These are phyloP conservation scores for Digitaria exilis DNA, from an alignment of 202 grass and related monocot genomes.

Conservation along the genomic window DNA sequence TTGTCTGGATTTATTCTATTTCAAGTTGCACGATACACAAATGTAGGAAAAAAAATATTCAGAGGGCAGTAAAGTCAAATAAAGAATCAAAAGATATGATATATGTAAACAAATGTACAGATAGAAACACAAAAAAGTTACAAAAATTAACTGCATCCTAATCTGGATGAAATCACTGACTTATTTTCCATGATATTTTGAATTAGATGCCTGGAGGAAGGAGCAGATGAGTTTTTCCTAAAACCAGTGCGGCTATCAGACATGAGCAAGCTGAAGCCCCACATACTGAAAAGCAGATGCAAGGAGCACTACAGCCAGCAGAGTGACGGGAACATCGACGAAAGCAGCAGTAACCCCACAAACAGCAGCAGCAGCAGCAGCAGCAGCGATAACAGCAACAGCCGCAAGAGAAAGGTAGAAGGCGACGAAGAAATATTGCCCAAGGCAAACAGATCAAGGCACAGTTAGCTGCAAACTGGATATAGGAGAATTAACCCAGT, in stretches of 20 bases:
- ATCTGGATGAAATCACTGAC: not conserved
- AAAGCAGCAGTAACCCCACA: slow-evolving; percentile 36
- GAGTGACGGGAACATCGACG: slow-evolving; percentile 27
- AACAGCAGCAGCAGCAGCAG: slow-evolving; percentile 53
- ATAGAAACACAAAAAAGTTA: not conserved
- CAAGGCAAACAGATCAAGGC: slow-evolving; percentile 51
- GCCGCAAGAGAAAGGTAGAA: slow-evolving; percentile 57
- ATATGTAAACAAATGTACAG: not conserved
- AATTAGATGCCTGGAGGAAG: slow-evolving; percentile 84
- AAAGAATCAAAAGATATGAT: slow-evolving; percentile 26
- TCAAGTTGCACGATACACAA: not conserved
- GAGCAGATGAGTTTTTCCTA: slow-evolving; percentile 84
- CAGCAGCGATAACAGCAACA: slow-evolving; percentile 47
- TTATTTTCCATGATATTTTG: not conserved
- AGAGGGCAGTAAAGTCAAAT: slow-evolving; percentile 18
- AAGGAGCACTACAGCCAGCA: slow-evolving; percentile 49
- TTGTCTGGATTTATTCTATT: slow-evolving; percentile 28
- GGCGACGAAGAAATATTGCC: slow-evolving; percentile 54
- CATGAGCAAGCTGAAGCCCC: slow-evolving; percentile 66
- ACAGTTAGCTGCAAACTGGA: slow-evolving; percentile 44
- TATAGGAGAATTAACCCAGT: slow-evolving; percentile 21
- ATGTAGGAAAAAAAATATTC: not conserved
- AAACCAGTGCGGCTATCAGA: slow-evolving; percentile 81
- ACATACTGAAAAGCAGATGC: slow-evolving; percentile 65
- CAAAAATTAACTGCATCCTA: not conserved